Base-by-base conservation (phyloP, 1,284 basidiomycete species). In the Schizophyllum amplum region DNA sequence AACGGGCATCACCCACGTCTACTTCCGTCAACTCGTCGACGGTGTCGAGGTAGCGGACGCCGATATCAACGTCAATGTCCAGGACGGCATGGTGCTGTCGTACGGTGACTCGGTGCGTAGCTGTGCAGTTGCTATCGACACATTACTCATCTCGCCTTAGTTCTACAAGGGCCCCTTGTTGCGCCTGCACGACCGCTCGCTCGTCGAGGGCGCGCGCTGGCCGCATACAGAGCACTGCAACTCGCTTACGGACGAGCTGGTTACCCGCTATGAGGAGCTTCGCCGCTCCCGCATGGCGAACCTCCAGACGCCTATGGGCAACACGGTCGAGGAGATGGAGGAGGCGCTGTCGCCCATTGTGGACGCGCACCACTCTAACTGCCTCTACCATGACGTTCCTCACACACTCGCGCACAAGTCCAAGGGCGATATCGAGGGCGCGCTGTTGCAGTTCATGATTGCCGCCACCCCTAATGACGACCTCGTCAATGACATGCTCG, bases 41-140 rank as follows among this genome's bases (percentile, higher is more conserved):
- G 91, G 92, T 47, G 75, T 94, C 56, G 91, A 94, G 68, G 91
- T 98, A 13, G 78, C 82, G 17, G 91, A 97, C 66, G 93, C 87
- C 50, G 87, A 94, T 71, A 81, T 94, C 72, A 95, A 96, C 70
- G 73, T 97, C 68, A 95, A 96, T 75, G 77, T 95, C 68, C 88
- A 87, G 72, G 81, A 89, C 59, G 92, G 92, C 54, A 73, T 77
- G 55, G 80, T 96, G 15, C 67, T 94, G 52, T 92, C 89, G 0
- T 90, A 85, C 64, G 92, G 92, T 56, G 87, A 86, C 68, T 91
- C 88, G 61, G 90, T 92, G 62, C 59, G 57, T 65, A 63, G 54
- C 56, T 15, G 9, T 59, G 33, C 52, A 54, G 20, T 23, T 5
- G 55, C 21, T 49, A 52, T 46, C 23, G 50, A 21, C 47, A 33